Evolutionary conservation across 1,284 basidiomycete genomes (phyloP), one percentile per base, ranked within the genome.

Genomic region (Sanguinoderma infundibulare): DNA sequence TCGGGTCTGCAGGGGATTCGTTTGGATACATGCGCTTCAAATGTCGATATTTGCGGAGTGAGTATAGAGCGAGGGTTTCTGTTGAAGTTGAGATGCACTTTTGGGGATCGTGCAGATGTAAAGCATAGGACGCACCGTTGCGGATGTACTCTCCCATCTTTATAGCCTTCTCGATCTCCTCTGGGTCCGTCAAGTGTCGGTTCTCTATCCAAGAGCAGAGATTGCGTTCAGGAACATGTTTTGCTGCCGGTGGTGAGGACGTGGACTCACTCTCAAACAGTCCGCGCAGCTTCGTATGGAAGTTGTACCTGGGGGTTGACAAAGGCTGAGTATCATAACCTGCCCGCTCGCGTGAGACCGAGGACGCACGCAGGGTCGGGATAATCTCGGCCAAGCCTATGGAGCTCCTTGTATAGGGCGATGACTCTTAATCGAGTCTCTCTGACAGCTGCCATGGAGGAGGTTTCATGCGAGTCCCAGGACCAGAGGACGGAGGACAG

Each of bases 31-130:
- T 85, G 54, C 90, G 81, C 70, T 87, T 89, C 60, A 96, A 78
- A 74, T 94, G 87, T 47, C 94, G 85, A 71, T 95, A 96, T 75
- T 96, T 96, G 69, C 91, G 86, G 53, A 96, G 78, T 5, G 91
- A 90, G 71, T 95, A 94, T 42, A 96, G 77, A 0, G 94, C 92
- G 46, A 96, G 80, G 0, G 94, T 94, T 80, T 96, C 94, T 96
- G 73, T 32, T 54, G 24, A 34, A 49, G 14, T 42, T 35, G 35
- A 38, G 36, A 22, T 46, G 35, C 30, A 47, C 28, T 24, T 36
- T 36, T 0, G 34, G 17, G 10, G 24, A 8, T 10, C 15, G 49
- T 24, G 22, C n/a, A 51, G 26, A 32, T 15, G n/a, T n/a, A 62
- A 9, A 38, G 26, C 15, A 30, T 15, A 35, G n/a, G 30, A 72